These are phyloP conservation scores for Penicillium sp. DNA, from an alignment of 2,329 filamentous ascomycete genomes.

Conservation along the genomic window DNA sequence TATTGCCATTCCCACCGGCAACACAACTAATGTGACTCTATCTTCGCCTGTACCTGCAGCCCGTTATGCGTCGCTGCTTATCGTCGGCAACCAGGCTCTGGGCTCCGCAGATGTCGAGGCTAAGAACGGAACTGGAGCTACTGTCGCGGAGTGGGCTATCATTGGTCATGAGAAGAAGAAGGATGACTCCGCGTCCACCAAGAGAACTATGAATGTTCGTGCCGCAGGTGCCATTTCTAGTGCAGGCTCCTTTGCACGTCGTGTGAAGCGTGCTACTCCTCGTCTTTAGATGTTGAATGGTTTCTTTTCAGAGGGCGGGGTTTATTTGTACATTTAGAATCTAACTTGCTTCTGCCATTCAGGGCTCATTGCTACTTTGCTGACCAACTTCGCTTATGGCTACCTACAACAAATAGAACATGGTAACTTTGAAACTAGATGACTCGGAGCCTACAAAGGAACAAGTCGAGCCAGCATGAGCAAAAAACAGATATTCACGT, in stretches of 20 bases:
- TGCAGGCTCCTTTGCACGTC: conserved; percentile 10
- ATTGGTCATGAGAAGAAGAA: conserved; percentile 25
- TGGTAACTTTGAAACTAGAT: too few relatives aligned
- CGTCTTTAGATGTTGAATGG: conserved; percentile 1
- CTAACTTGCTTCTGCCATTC: neutral
- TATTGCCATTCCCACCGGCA: conserved; percentile 41
- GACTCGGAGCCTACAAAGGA: too few relatives aligned
- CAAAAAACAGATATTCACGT: neutral
- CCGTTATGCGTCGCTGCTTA: conserved; percentile 45
- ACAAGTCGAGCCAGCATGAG: too few relatives aligned
- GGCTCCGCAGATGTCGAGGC: conserved; percentile 29
- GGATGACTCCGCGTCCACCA: neutral
- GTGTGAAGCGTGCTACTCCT: conserved; percentile 2
- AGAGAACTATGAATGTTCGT: conserved; percentile 17
- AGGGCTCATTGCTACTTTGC: too few relatives aligned
- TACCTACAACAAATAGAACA: too few relatives aligned
- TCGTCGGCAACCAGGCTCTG: conserved; percentile 46
- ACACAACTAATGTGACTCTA: conserved; percentile 45
- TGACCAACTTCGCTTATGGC: neutral
- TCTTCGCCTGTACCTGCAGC: conserved; percentile 34
- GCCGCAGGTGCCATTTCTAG: conserved; percentile 5
- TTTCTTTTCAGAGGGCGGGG: neutral
- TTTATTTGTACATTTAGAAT: neutral
- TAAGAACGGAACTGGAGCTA: conserved; percentile 45
- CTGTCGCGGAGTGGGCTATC: conserved; percentile 51